phyloP scores from a whole-genome alignment of 495 filamentous ascomycete genomes.

The Penicillium subrubescens region DNA sequence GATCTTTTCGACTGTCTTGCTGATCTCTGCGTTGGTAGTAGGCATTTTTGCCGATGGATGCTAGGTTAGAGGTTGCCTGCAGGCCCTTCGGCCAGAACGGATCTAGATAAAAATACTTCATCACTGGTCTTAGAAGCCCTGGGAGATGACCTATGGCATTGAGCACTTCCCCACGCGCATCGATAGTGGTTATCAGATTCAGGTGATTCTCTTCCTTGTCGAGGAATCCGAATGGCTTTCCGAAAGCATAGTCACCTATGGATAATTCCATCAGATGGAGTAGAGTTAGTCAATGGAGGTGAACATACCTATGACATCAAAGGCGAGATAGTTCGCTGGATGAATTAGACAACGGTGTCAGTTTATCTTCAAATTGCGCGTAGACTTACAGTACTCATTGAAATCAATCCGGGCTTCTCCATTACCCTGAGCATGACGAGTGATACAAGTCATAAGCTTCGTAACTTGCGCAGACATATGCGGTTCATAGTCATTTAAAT shows the following conservation, averaged over 20 bases:
- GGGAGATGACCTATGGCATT: not conserved
- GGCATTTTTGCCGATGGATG: not conserved
- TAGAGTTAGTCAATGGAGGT: not conserved
- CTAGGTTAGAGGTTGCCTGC: not conserved
- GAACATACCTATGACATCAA: not conserved
- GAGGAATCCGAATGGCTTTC: not conserved
- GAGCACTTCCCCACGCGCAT: not conserved
- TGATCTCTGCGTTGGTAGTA: not conserved
- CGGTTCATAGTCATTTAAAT: conserved; percentile 9
- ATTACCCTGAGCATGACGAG: not conserved
- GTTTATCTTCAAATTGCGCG: not conserved
- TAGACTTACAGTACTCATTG: not conserved
- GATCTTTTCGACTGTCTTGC: not conserved
- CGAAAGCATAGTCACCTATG: not conserved
- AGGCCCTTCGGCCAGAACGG: not conserved
- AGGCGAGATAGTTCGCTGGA: not conserved
- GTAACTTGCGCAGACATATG: conserved; percentile 4
- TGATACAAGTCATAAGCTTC: not conserved
- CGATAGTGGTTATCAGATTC: not conserved
- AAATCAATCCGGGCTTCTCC: not conserved
- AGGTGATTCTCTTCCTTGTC: not conserved
- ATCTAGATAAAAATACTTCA: not conserved
- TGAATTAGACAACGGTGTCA: not conserved
- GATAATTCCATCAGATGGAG: not conserved
- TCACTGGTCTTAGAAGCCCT: not conserved